Evolutionary conservation across 1,284 basidiomycete genomes (phyloP).

Genomic region (Cryptococcus floricola): DNA sequence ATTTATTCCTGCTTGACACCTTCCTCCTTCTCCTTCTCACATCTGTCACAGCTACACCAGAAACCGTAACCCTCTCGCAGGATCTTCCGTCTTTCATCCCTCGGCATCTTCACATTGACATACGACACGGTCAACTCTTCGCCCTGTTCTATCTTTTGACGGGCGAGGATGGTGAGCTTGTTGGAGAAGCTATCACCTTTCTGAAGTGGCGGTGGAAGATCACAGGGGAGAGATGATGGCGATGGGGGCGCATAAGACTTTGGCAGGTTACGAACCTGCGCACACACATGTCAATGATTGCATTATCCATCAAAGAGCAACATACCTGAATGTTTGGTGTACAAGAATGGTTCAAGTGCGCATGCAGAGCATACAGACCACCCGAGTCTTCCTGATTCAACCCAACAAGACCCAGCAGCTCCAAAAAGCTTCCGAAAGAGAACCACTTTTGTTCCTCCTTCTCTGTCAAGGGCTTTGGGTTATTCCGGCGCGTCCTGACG

Average conservation of each 20-base stretch:
- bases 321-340: slow-evolving; percentile 66
- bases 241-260: slow-evolving; percentile 53
- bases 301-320: not conserved
- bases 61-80: slow-evolving; percentile 67
- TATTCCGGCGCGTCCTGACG: slow-evolving; percentile 53
- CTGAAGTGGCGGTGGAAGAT: slow-evolving; percentile 52
- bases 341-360: slow-evolving; percentile 82
- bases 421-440: slow-evolving; percentile 67
- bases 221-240: slow-evolving; percentile 63
- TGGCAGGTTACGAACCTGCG: slow-evolving; percentile 40
- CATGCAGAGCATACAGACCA: slow-evolving; percentile 78
- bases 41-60: slow-evolving; percentile 69
- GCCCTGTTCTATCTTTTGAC: slow-evolving; percentile 60
- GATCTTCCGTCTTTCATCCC: slow-evolving; percentile 58
- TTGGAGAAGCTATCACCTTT: slow-evolving; percentile 32
- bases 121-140: slow-evolving; percentile 72
- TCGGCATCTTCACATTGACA: slow-evolving; percentile 61
- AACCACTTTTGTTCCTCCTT: slow-evolving; percentile 62
- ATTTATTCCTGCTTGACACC: too few relatives aligned
- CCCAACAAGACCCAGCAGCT: slow-evolving; percentile 73
- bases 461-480: slow-evolving; percentile 52
- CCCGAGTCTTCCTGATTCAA: slow-evolving; percentile 84
- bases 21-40: slow-evolving; percentile 53
- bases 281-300: not conserved
- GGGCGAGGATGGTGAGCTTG: slow-evolving; percentile 59